Evolutionary conservation across 805 yeast genomes (phyloP).

Genomic region (Barnettozyma pratensis): DNA sequence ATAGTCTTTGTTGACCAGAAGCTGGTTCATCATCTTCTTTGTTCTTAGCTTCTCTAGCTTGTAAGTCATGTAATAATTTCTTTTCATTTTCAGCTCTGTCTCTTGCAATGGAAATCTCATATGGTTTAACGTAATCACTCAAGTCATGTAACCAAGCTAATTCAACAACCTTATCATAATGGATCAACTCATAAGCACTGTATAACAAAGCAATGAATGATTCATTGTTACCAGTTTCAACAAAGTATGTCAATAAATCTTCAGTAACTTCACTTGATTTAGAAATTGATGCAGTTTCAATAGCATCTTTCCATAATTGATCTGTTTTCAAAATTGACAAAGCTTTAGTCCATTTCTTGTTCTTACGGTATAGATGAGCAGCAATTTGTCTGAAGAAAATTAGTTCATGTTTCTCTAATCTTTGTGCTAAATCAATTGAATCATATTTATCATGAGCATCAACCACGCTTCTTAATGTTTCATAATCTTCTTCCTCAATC

Average conservation of each 20-base stretch:
- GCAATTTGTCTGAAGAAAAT: conserved; percentile 95
- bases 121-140: conserved; percentile 85
- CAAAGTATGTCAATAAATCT: conserved; percentile 85
- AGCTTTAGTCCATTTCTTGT: conserved; percentile 89
- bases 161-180: conserved; percentile 81
- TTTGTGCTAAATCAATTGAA: conserved; percentile 83
- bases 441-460: conserved; percentile 91
- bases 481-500: conserved; percentile 95
- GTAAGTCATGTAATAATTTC: conserved; percentile 64
- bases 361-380: conserved; percentile 88
- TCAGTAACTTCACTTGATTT: conserved; percentile 77
- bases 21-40: conserved; percentile 42
- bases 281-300: conserved; percentile 85
- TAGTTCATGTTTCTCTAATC: conserved; percentile 86
- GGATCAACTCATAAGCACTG: conserved; percentile 74
- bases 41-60: conserved; percentile 58
- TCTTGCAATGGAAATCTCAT: conserved; percentile 75
- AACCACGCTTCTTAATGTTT: conserved; percentile 79
- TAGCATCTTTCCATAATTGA: conserved; percentile 91
- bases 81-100: conserved; percentile 69
- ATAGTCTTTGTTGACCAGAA: conserved; percentile 61
- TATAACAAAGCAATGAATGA: conserved; percentile 87
- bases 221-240: conserved; percentile 95
- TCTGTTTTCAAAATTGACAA: conserved; percentile 85
- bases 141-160: conserved; percentile 86